Evolutionary conservation across 2,329 filamentous ascomycete genomes (phyloP), one percentile per base, ranked within the genome.

Genomic region (Penicillium sp.): DNA sequence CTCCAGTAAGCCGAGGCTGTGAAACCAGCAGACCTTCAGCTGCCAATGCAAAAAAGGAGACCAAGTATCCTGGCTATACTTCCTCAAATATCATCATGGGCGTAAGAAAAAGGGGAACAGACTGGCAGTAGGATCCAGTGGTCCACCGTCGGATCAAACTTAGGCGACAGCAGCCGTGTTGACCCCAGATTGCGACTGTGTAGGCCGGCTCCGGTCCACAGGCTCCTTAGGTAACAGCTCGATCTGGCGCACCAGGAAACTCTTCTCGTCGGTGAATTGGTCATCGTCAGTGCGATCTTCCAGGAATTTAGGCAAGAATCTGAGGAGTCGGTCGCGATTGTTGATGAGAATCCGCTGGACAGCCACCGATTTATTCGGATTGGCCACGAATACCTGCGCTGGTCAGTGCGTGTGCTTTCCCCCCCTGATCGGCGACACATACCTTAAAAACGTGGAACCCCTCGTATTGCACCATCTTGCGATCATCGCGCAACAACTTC

Each of bases 401-500:
- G 21, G 60, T 70, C 48, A 69, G 57, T 52, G 47, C 31, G 42
- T 47, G 36, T 44, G 23, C 38, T 42, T 42, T 49, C n/a, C 49
- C 46, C 18, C 15, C 24, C 15, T 18, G 31, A 44, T 38, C 41
- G 12, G 13, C 47, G 46, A 45, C 28, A 54, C 63, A 56, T 66
- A 85, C 83, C 79, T 99, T 99, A 82, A 99, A 99, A 39, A 99
- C 93, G 70, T 99, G 94, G 72, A 99, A 99, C 7, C 92, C 94
- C 72, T 99, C 94, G 71, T 99, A 99, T 74, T 97, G 94, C 57
- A 99, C 94, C 92, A 99, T 99, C 74, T 95, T 94, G 63, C 93
- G 85, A 72, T 97, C 93, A 71, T 97, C 94, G 62, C 91, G 87
- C 56, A 99, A 79, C 54, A 99, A 80, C 72, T 95, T 97, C 94